A percentile compares a stretch with the other conserved stretches of the same genome.
Conservation (phyloP, 1,284 basidiomycete genomes). For the Rugosomyces carneus region DNA sequence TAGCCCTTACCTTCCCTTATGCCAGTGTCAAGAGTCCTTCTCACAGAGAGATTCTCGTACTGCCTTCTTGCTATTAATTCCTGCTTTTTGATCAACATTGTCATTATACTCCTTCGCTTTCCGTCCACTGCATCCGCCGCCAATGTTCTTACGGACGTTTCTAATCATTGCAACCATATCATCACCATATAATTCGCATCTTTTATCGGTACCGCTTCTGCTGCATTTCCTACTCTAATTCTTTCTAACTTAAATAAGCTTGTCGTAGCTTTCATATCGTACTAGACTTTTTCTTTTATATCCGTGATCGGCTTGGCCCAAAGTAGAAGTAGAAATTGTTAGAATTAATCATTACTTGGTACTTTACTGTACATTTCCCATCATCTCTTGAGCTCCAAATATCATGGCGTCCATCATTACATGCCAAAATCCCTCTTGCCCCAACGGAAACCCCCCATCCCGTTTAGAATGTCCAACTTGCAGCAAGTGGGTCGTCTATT, state of each 20-base stretch:
- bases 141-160: conserved; percentile 24
- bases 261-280: not conserved
- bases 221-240: conserved; percentile 10
- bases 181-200: conserved; percentile 14
- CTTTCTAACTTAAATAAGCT: not conserved
- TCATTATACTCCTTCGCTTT: conserved; percentile 30
- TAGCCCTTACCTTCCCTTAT: not conserved
- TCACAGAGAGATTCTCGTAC: conserved; percentile 11
- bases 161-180: conserved; percentile 26
- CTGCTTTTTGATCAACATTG: conserved; percentile 20
- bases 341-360: conserved; percentile 7
- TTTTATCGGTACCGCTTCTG: not conserved
- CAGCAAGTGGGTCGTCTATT: conserved; percentile 53
- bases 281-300: conserved; percentile 7
- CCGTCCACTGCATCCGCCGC: conserved; percentile 20
- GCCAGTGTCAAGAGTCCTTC: too few species aligned
- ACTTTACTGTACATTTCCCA: conserved; percentile 3
- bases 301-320: not conserved
- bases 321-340: conserved; percentile 1
- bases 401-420: conserved; percentile 22
- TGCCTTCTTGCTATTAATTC: conserved; percentile 15
- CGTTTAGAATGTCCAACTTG: conserved; percentile 78
- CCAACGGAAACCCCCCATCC: conserved; percentile 72
- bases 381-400: not conserved
- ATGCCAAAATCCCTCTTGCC: conserved; percentile 67